Evolutionary conservation across 1,139 yeast genomes (phyloP).

Genomic region (Yamadazyma jaroonii): DNA sequence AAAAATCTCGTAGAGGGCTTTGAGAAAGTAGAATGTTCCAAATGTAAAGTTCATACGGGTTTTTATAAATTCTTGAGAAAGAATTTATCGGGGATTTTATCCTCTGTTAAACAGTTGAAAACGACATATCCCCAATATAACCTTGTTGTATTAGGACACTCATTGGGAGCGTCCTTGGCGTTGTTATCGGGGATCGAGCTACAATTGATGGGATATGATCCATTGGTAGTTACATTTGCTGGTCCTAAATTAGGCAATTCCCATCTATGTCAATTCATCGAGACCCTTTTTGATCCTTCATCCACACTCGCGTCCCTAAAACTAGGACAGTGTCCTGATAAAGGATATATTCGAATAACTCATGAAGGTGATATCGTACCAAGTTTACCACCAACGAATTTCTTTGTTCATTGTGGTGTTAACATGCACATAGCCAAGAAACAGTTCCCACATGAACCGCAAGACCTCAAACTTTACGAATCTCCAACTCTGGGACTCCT

Average conservation of each 20-base stretch:
- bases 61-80: slow-evolving; percentile 44
- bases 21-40: slow-evolving; percentile 27
- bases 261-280: slow-evolving; percentile 48
- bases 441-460: slow-evolving; percentile 43
- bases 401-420: slow-evolving; percentile 48
- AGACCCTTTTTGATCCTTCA: slow-evolving; percentile 43
- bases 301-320: no score
- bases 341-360: slow-evolving; percentile 47
- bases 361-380: slow-evolving; percentile 61
- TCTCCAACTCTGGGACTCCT: no score
- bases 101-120: slow-evolving; percentile 29
- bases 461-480: slow-evolving; percentile 23
- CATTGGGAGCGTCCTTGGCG: slow-evolving; percentile 72
- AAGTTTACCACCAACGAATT: slow-evolving; percentile 49
- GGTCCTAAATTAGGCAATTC: slow-evolving; percentile 62
- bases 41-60: slow-evolving; percentile 61
- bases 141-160: slow-evolving; percentile 62
- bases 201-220: slow-evolving; percentile 46
- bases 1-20: slow-evolving; percentile 17
- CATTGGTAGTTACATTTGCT: slow-evolving; percentile 57
- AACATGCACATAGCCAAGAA: slow-evolving; percentile 45
- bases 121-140: slow-evolving; percentile 43
- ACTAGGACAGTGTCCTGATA: no score
- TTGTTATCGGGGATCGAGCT: slow-evolving; percentile 59
- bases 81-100: slow-evolving; percentile 33